Percentiles rank a stretch among this genome's conserved stretches.
phyloP scores from a whole-genome alignment of 2,329 filamentous ascomycete species.

The Calonectria pauciramosa region DNA sequence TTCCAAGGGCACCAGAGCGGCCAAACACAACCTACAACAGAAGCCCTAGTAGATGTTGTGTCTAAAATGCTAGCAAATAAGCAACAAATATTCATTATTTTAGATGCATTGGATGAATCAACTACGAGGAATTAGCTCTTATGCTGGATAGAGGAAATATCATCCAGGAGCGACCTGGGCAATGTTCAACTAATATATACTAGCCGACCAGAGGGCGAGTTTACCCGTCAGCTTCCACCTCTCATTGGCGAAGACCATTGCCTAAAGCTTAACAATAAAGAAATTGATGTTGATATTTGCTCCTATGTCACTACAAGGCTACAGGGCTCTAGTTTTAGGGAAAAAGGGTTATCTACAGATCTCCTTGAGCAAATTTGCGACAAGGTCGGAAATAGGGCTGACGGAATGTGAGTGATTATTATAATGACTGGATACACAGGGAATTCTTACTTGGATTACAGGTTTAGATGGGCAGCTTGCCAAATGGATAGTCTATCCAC shows the following conservation, averaged over 20 bases:
- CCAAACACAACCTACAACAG: not conserved
- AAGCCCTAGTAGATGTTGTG: not conserved
- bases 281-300: slow-evolving; percentile 34
- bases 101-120: slow-evolving; percentile 44
- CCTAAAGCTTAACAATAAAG: slow-evolving; percentile 30
- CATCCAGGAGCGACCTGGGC: not conserved
- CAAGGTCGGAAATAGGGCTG: slow-evolving; percentile 35
- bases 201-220: slow-evolving; percentile 37
- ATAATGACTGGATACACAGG: too few species aligned
- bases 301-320: slow-evolving; percentile 29
- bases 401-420: slow-evolving; percentile 52
- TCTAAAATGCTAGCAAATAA: not conserved
- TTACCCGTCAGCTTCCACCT: slow-evolving; percentile 19
- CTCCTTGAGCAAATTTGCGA: slow-evolving; percentile 22
- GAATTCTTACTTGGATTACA: too few species aligned
- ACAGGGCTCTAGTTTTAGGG: slow-evolving; percentile 34
- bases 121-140: slow-evolving; percentile 32
- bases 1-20: not conserved
- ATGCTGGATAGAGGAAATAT: slow-evolving; percentile 34
- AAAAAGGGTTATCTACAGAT: slow-evolving; percentile 26
- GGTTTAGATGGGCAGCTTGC: slow-evolving; percentile 47
- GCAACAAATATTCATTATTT: not conserved
- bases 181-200: slow-evolving; percentile 32
- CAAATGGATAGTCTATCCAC: slow-evolving; percentile 44
- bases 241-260: slow-evolving; percentile 33